Percentiles rank a stretch among this genome's conserved stretches.
Conservation (phyloP, 352 stramenopile species). For the Phytophthora pini region DNA sequence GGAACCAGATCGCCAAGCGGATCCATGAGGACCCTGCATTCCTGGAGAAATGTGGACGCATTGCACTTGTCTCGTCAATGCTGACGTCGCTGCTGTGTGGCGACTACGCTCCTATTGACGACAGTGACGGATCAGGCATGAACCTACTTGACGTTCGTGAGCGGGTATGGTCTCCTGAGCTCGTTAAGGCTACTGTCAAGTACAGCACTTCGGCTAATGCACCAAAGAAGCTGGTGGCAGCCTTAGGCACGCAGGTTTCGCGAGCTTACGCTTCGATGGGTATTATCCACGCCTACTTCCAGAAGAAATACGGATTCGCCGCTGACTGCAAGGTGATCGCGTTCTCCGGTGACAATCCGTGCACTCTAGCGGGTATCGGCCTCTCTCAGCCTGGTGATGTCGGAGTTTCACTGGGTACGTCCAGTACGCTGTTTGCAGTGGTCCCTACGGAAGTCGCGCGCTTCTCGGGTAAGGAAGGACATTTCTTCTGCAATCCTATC, state of each 20-base stretch:
- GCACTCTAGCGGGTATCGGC: conserved; percentile 71
- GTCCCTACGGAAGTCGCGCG: conserved; percentile 49
- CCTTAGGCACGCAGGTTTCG: conserved; percentile 52
- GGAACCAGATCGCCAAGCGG: conserved; percentile 77
- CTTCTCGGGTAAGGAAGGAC: conserved; percentile 68
- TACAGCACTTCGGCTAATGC: conserved; percentile 31
- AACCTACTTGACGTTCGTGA: conserved; percentile 80
- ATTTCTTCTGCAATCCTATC: conserved; percentile 86
- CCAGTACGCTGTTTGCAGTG: conserved; percentile 67
- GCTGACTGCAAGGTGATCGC: conserved; percentile 65
- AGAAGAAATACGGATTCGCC: conserved; percentile 68
- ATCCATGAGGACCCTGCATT: conserved; percentile 55
- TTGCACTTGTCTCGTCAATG: conserved; percentile 74
- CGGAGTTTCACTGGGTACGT: conserved; percentile 70
- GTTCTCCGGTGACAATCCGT: conserved; percentile 88
- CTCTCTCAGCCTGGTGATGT: conserved; percentile 62
- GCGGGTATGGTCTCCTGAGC: conserved; percentile 59
- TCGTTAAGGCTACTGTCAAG: conserved; percentile 47
- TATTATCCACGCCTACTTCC: conserved; percentile 65
- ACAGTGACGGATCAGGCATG: conserved; percentile 85
- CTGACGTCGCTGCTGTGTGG: conserved; percentile 78
- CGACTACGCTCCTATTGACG: conserved; percentile 73
- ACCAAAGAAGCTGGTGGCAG: conserved; percentile 25
- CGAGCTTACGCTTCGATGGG: conserved; percentile 56
- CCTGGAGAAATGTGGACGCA: conserved; percentile 50